phyloP scores from a whole-genome alignment of 2,329 filamentous ascomycete species.

The Paracoccidioides brasiliensis region DNA sequence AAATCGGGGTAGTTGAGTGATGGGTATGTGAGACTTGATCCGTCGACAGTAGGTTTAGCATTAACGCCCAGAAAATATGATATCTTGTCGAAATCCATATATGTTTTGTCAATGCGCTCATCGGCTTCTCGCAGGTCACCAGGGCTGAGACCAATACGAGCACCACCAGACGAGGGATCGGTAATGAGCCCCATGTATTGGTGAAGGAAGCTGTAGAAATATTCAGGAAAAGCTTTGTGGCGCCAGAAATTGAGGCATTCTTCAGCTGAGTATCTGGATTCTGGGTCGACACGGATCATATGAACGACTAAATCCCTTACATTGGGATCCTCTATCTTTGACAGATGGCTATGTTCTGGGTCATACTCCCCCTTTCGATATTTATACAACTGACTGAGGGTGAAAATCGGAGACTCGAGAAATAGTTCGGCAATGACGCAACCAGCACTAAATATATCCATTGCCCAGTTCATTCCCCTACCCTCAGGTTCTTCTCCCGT shows the following conservation, averaged over 20 bases:
- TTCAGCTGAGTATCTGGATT: slow-evolving; percentile 82
- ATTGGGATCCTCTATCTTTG: slow-evolving; percentile 75
- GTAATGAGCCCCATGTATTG: slow-evolving; percentile 96
- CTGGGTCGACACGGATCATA: slow-evolving; percentile 92
- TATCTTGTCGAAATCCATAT: slow-evolving; percentile 93
- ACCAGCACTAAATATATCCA: slow-evolving; percentile 96
- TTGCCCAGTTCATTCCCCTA: slow-evolving; percentile 68
- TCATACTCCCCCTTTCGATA: slow-evolving; percentile 90
- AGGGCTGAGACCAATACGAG: slow-evolving; percentile 51
- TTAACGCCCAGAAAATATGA: slow-evolving; percentile 80
- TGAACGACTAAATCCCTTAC: slow-evolving; percentile 80
- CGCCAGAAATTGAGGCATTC: slow-evolving; percentile 91
- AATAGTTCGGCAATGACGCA: slow-evolving; percentile 97
- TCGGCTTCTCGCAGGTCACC: slow-evolving; percentile 77
- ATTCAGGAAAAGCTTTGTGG: slow-evolving; percentile 81
- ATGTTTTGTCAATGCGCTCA: slow-evolving; percentile 85
- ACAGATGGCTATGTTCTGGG: slow-evolving; percentile 64
- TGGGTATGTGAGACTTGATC: slow-evolving; percentile 20
- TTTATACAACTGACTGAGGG: slow-evolving; percentile 87
- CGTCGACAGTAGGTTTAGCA: slow-evolving; percentile 33
- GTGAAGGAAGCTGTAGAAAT: slow-evolving; percentile 95
- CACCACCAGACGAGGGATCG: slow-evolving; percentile 70
- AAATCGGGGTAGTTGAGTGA: slow-evolving; percentile 32
- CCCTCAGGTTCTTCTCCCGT: slow-evolving; percentile 53
- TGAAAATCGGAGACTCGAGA: slow-evolving; percentile 91